Percentiles rank a stretch among this genome's conserved stretches.
phyloP scores from a whole-genome alignment of 768 basidiomycete genomes.

The Hygrocybe punicea region DNA sequence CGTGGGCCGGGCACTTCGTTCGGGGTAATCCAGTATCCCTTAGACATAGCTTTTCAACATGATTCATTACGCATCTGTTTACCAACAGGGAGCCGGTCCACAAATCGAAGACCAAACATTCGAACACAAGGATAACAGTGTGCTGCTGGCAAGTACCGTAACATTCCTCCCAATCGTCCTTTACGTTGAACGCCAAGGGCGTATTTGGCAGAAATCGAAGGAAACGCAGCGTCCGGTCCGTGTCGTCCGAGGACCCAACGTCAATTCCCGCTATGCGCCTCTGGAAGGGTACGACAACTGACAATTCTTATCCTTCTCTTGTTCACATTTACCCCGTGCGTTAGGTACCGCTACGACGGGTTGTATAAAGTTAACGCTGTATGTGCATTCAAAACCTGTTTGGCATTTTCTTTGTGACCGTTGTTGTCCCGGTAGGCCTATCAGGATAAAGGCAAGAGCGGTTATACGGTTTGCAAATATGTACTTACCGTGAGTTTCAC shows the following conservation, averaged over 20 bases:
- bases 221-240: slow-evolving; percentile 36
- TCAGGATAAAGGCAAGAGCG: slow-evolving; percentile 24
- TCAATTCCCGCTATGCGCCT: slow-evolving; percentile 35
- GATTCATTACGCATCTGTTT: neutral
- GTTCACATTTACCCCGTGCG: neutral
- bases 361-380: slow-evolving; percentile 34
- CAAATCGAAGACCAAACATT: slow-evolving; percentile 38
- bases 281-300: slow-evolving; percentile 25
- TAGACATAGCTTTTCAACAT: neutral
- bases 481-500: slow-evolving; percentile 22
- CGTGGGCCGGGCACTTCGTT: neutral
- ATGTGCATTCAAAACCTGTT: slow-evolving; percentile 1
- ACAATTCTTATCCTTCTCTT: neutral
- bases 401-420: neutral
- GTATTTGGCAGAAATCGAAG: slow-evolving; percentile 25
- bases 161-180: neutral
- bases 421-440: slow-evolving; percentile 24
- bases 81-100: slow-evolving; percentile 14
- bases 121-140: slow-evolving; percentile 32
- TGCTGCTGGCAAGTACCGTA: slow-evolving; percentile 26
- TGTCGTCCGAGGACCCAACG: slow-evolving; percentile 38
- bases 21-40: too few relatives aligned
- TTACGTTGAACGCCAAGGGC: neutral
- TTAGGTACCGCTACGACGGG: slow-evolving; percentile 44
- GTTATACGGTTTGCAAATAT: slow-evolving; percentile 32